Base-by-base conservation (phyloP, 2,329 filamentous ascomycete genomes). In the Metarhizium sp. region DNA sequence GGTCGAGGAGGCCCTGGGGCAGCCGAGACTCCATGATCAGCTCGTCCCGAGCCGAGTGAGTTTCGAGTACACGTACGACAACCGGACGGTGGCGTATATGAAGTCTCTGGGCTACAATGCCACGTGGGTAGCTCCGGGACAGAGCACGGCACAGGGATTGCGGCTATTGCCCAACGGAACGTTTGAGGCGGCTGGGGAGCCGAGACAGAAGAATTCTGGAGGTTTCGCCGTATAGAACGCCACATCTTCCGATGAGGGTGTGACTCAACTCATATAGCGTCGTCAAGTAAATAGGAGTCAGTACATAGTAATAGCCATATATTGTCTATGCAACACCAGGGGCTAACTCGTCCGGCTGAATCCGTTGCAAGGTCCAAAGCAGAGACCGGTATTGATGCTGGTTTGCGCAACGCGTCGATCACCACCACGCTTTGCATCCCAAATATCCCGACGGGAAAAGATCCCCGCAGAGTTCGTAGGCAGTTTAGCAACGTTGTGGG, bases 151-250 rank as follows among this genome's bases (percentile, higher is more conserved):
- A 0, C 91, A 96, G 70, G 86, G 81, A 0, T 69, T 96, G 60
- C 78, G 85, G 54, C 70, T 83, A 58, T 64, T 88, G 57, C 65
- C 68, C 13, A 86, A 91, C 67, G 79, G 79, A 0, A 73, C 73
- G 0, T 95, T 95, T 68, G 88, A 92, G 68, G 90, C 90, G 0
- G 88, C 85, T 1, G 84, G 88, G 1, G 91, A 95, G 71, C 88
- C 90, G n/a, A 81, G 91, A 59, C 89, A 94, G 74, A 64, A 71
- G 34, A 85, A 87, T 63, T 90, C 87, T 16, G 90, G 82, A 2
- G 90, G 88, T 0, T 82, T 81, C 55, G 73, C 74, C 0, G 69
- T 78, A 6, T 80, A 60, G 45, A 48, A 46, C 43, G n/a, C 11
- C 13, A 29, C 18, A 30, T 29, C 25, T 30, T 30, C 10, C 32